Evolutionary conservation across 192 early-diverging fungal genomes (phyloP), one percentile per base, ranked within the genome.

Genomic region (Umbelopsis sp.): DNA sequence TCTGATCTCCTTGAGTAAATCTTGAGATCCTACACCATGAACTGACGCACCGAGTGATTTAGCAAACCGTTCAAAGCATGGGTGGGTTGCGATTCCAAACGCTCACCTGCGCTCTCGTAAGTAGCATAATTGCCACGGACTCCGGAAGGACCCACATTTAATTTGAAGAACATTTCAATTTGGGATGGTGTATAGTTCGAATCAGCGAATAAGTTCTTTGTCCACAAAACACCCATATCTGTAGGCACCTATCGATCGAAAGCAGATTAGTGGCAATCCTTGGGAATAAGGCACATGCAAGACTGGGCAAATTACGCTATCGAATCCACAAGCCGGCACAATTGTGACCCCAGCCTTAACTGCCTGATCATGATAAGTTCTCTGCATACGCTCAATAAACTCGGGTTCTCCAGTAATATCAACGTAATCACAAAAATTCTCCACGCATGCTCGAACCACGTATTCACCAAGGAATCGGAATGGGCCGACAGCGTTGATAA

Each of bases 401-500:
- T 90, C 89, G 11, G 89, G 81, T 69, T 89, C 88, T 25, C 86
- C 78, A 44, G 83, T 83, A 52, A 87, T 84, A 68, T 88, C 87
- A 20, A 88, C 83, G 66, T 91, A 90, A 67, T 88, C 64, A 18
- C 82, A 80, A 16, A 74, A 68, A 33, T 81, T 73, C 15, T 81
- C 79, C 18, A 89, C 80, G 71, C 90, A 91, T 1, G 87, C 85
- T 27, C 67, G 35, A 16, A 91, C 87, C 0, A 87, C 90, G 21
- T 85, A 83, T 71, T 86, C 85, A 18, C 90, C 90, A 70, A 81
- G 78, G 55, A 85, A 90, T 3, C 90, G 81, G 78, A 85, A 91
- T 7, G 90, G 90, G 8, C 90, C 90, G 25, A 89, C 85, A 46
- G 85, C 86, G 66, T 86, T 86, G 65, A 89, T 77, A 16, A 85